phyloP scores from a whole-genome alignment of 345 rosid genomes.

The Eucalyptus sideroxylon region DNA sequence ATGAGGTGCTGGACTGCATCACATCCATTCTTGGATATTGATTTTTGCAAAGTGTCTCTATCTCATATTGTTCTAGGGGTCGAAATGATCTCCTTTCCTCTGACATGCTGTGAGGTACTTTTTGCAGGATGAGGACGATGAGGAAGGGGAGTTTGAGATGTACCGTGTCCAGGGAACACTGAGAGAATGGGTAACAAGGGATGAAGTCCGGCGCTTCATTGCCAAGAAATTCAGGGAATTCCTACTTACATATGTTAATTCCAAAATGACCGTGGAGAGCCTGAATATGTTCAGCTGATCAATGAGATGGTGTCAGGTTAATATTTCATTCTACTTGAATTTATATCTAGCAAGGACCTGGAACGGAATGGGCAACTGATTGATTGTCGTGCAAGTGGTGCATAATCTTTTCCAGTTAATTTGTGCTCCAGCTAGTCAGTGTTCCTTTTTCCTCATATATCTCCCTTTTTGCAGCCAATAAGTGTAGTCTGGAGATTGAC shows the following conservation, averaged over 20 bases:
- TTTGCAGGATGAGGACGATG: slow-evolving; percentile 64
- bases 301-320: slow-evolving; percentile 92
- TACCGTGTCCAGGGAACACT: slow-evolving; percentile 85
- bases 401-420: neutral
- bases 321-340: neutral
- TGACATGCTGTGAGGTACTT: neutral
- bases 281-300: slow-evolving; percentile 72
- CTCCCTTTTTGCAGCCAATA: slow-evolving; percentile 58
- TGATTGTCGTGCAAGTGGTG: neutral
- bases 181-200: slow-evolving; percentile 97
- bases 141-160: slow-evolving; percentile 85
- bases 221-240: slow-evolving; percentile 86
- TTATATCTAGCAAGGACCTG: neutral
- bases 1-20: slow-evolving; percentile 28
- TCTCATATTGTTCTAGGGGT: neutral
- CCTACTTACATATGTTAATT: slow-evolving; percentile 60
- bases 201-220: slow-evolving; percentile 90
- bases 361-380: neutral
- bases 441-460: neutral
- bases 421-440: neutral
- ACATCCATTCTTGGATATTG: neutral
- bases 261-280: slow-evolving; percentile 59
- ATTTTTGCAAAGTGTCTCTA: neutral
- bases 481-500: slow-evolving; percentile 86
- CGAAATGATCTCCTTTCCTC: neutral